These are phyloP conservation scores for Erigeron philadelphicus DNA, from an alignment of 140 eudicot genomes.

Conservation along the genomic window DNA sequence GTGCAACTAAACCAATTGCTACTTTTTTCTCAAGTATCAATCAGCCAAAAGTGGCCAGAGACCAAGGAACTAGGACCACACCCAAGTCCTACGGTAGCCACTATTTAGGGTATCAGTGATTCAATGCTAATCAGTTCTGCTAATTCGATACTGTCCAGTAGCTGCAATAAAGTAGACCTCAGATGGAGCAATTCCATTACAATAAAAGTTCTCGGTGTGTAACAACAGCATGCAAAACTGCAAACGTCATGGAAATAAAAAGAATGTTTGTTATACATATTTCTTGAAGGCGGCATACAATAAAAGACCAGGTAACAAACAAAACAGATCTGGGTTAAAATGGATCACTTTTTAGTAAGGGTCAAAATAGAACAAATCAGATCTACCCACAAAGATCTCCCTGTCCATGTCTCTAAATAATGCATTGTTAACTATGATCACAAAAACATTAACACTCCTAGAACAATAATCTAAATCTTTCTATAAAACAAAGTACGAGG, in stretches of 20 bases:
- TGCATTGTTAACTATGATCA: too few species aligned
- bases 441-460: too few species aligned
- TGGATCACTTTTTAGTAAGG: not conserved
- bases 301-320: too few species aligned
- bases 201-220: not conserved
- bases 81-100: not conserved
- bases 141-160: not conserved
- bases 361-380: too few species aligned
- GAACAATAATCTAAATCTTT: too few species aligned
- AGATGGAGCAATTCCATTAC: slow-evolving; percentile 11
- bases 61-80: slow-evolving; percentile 19
- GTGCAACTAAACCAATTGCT: slow-evolving; percentile 1
- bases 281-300: too few species aligned
- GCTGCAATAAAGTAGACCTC: not conserved
- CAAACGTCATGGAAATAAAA: too few species aligned
- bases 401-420: not conserved
- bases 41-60: slow-evolving; percentile 9
- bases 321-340: not conserved
- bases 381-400: not conserved
- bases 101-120: slow-evolving; percentile 9
- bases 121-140: not conserved
- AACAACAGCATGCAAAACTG: too few species aligned
- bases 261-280: too few species aligned
- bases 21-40: slow-evolving; percentile 9
- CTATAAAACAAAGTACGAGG: too few species aligned